phyloP scores from a whole-genome alignment of 768 basidiomycete species.

The Clathrus columnatus region DNA sequence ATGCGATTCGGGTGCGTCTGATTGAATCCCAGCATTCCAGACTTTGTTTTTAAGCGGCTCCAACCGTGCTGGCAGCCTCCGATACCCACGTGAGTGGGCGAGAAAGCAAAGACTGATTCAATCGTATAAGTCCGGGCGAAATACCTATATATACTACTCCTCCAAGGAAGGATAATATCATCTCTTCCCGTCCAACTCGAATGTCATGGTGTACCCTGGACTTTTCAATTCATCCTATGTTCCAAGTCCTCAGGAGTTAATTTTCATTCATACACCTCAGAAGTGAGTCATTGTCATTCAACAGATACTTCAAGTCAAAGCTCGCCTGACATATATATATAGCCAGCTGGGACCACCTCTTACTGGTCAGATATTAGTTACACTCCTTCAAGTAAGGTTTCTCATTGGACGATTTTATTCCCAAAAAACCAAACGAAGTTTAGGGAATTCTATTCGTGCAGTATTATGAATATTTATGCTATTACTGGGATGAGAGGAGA shows the following conservation, averaged over 20 bases:
- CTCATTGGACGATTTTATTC: neutral
- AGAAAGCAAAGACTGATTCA: neutral
- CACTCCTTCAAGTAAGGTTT: slow-evolving; percentile 8
- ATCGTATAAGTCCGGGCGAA: neutral
- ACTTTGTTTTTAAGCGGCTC: neutral
- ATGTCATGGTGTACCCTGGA: slow-evolving; percentile 1
- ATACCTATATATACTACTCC: too few relatives aligned
- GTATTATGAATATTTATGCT: neutral
- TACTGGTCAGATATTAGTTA: slow-evolving; percentile 3
- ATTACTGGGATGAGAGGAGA: slow-evolving; percentile 5
- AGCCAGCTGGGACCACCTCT: slow-evolving; percentile 1
- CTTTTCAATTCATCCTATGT: slow-evolving; percentile 3
- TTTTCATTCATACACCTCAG: neutral
- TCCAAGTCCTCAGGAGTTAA: neutral
- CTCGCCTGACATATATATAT: neutral
- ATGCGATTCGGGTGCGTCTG: neutral
- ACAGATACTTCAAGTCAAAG: neutral
- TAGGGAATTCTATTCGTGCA: neutral
- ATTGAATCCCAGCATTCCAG: neutral
- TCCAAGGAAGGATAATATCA: neutral
- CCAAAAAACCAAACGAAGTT: too few relatives aligned
- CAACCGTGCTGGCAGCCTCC: neutral
- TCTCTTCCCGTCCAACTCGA: neutral
- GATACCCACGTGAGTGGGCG: neutral
- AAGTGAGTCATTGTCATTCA: neutral